Evolutionary conservation across 768 basidiomycete species (phyloP).

Genomic region (Suillus sp.): DNA sequence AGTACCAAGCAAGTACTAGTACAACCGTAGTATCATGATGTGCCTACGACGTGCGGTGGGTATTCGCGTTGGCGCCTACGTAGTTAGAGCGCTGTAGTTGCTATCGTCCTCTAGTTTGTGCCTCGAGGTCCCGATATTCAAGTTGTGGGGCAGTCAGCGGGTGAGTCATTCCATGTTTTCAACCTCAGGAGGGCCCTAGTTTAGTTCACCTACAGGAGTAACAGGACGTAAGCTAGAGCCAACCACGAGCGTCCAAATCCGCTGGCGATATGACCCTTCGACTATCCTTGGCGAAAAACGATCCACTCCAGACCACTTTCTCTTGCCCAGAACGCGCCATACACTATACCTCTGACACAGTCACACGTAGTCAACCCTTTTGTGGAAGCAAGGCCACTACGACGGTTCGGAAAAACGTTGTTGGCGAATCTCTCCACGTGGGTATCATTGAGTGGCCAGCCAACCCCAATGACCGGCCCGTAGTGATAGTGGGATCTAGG

Average conservation of each 20-base stretch:
- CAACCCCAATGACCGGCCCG: neutral
- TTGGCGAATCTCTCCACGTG: slow-evolving; percentile 28
- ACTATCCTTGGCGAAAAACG: slow-evolving; percentile 26
- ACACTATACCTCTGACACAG: slow-evolving; percentile 25
- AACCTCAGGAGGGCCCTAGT: neutral
- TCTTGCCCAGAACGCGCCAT: slow-evolving; percentile 13
- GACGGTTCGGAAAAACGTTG: slow-evolving; percentile 21
- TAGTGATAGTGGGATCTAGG: slow-evolving; percentile 30
- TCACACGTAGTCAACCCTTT: slow-evolving; percentile 6
- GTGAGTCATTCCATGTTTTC: neutral
- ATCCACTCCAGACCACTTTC: slow-evolving; percentile 31
- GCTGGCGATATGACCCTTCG: slow-evolving; percentile 22
- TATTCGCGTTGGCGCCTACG: neutral
- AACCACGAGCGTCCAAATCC: neutral
- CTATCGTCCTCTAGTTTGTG: neutral
- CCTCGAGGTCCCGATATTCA: neutral
- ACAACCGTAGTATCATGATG: too few species aligned
- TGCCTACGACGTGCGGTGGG: too few species aligned
- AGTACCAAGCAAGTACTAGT: too few species aligned
- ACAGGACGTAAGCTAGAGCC: neutral
- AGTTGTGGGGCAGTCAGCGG: neutral
- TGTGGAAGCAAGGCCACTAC: slow-evolving; percentile 24
- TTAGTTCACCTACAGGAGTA: neutral
- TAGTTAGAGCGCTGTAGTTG: neutral
- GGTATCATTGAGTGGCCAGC: slow-evolving; percentile 35